Conservation (phyloP, 176 grass and related monocot genomes). For the Alloteropsis semialata region DNA sequence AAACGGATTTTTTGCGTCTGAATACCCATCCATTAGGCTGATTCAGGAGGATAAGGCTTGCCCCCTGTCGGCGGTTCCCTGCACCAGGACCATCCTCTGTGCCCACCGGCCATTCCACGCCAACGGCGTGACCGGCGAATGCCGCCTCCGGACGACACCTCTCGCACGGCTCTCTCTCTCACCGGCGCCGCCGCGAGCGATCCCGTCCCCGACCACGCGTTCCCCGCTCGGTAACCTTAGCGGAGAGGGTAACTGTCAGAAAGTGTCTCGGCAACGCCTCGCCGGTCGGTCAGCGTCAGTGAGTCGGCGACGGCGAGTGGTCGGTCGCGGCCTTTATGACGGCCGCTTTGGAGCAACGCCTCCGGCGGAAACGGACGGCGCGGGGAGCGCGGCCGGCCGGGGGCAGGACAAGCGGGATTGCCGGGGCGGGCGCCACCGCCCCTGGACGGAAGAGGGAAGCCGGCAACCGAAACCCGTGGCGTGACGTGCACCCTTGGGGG, state of each 20-base stretch:
- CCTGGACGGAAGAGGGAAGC: slow-evolving; percentile 13
- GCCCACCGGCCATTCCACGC: not conserved
- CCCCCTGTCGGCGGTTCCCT: not conserved
- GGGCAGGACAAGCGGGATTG: not conserved
- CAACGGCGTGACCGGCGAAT: not conserved
- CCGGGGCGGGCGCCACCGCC: not conserved
- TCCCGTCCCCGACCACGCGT: not conserved
- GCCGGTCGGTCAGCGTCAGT: not conserved
- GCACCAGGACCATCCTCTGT: not conserved
- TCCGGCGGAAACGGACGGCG: not conserved
- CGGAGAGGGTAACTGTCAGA: not conserved
- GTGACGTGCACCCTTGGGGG: too few species aligned
- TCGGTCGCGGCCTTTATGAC: not conserved
- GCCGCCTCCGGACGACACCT: not conserved
- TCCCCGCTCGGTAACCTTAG: too few species aligned
- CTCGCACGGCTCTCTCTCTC: not conserved
- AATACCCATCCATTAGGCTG: not conserved
- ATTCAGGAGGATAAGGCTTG: not conserved
- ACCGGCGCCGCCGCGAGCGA: not conserved
- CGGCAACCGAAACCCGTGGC: not conserved
- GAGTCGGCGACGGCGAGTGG: not conserved
- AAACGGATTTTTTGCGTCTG: not conserved
- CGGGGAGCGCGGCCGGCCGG: not conserved
- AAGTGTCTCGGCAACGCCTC: not conserved
- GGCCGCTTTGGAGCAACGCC: not conserved